Percentiles rank a stretch among this genome's conserved stretches.
Conservation (phyloP, 208 protist genomes). For the Leishmania tropica region DNA sequence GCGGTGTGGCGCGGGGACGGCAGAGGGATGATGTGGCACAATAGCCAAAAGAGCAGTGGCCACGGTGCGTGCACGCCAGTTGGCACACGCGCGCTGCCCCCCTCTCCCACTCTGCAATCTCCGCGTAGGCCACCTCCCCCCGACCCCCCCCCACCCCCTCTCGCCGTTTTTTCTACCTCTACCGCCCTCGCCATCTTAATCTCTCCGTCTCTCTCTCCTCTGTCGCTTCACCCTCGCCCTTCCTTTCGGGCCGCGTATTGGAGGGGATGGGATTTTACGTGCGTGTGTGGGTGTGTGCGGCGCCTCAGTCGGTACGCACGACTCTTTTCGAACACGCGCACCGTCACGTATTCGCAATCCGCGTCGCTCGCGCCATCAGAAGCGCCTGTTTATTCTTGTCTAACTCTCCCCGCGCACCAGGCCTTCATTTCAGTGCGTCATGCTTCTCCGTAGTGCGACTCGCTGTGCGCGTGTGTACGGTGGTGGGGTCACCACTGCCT, state of each 20-base stretch:
- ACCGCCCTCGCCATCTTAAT: background rate
- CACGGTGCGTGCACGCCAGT: background rate
- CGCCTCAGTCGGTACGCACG: background rate
- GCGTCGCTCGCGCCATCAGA: background rate
- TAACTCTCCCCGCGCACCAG: background rate
- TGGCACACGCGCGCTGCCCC: background rate
- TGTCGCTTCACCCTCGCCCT: background rate
- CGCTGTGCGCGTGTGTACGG: conserved; percentile 75
- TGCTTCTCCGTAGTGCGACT: conserved; percentile 11
- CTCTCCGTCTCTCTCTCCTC: background rate
- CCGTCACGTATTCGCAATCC: background rate
- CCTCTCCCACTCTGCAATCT: background rate
- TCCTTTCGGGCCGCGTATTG: background rate
- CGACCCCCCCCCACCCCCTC: no score
- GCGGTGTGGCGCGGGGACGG: background rate
- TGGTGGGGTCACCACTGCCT: conserved; percentile 33
- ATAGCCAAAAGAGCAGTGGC: background rate
- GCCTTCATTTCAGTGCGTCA: background rate
- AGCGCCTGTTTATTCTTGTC: background rate
- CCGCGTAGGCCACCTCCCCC: background rate
- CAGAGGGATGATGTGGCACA: background rate
- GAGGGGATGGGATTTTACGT: background rate
- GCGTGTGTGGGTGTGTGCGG: background rate
- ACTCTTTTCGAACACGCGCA: background rate
- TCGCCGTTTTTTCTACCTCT: background rate